Base-by-base conservation (phyloP, 306 rosid species). In the Aeschynomene evenia region DNA sequence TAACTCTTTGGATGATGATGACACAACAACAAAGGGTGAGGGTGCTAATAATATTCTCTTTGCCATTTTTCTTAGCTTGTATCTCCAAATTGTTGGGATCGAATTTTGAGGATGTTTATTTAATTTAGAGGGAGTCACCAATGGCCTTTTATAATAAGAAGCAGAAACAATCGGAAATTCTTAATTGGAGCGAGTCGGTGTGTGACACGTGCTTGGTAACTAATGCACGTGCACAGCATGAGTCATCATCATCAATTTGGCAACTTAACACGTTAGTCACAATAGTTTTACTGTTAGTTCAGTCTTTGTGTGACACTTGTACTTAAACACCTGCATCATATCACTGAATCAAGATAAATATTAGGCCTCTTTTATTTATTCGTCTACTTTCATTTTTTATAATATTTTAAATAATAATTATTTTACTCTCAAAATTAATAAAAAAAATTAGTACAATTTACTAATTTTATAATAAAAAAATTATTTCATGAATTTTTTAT, bases 31-130 rank as follows among this genome's bases (percentile, higher is more conserved):
- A 19, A 33, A 18, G 31, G 71, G 9, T 42, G 69, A 18, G 29
- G 67, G 12, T 49, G n/a, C n/a, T n/a, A n/a, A n/a, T n/a, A 75
- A 26, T 50, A 75, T 33, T 70, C 64, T 84, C 63, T 76, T 76
- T n/a, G 88, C 75, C 87, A 83, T 83, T 56, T 45, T 65, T 13
- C 6, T 4, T 24, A 6, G 11, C 45, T 39, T 13, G 16, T 14
- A 1, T 12, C 18, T 12, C 4, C 49, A 1, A 12, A 43, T 43
- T 43, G 6, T 14, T 43, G 11, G 45, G 37, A 33, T 7, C 37
- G 9, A 33, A 33, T 7, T 33, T 33, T 33, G 37, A n/a, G n/a
- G n/a, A 33, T 33, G 37, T 5, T 40, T 6, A 13, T 12, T 14
- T 40, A 39, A 39, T 9, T 11, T 10, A 11, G 8, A 36, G 40